Base-by-base conservation (phyloP, 108 stramenopile species). In the Asterionellopsis glacialis region DNA sequence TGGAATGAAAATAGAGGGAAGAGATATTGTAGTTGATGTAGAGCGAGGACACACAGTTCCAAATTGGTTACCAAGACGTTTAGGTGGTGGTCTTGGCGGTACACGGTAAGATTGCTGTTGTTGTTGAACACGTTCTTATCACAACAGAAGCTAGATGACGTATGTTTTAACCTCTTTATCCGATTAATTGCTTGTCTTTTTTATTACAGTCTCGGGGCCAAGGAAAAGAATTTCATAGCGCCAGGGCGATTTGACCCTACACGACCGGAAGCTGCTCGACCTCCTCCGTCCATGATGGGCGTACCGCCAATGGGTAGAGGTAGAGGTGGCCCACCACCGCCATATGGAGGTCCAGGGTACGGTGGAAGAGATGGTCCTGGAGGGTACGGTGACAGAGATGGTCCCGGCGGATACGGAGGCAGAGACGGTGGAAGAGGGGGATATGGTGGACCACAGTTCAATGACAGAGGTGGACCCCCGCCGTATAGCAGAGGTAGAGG, bases 31-130 rank as follows among this genome's bases (percentile, higher is more conserved):
- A 0, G 95, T 88, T 15, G 98, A 97, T 81, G 98, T 98, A 12
- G 96, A 98, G 63, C 84, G 98, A 13, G 98, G 95, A 14, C 94
- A 96, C 64, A 97, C 98, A 2, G 96, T 98, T n/a, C 90, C 83
- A 18, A 87, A 85, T 52, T 98, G 95, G 95, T 28, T 83, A 53
- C 96, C 96, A 6, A 79, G 90, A 33, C 66, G 91, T 1, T 69
- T 95, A 15, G 96, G 95, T 2, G 96, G 96, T 9, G 96, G 96
- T 24, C 67, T 97, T 43, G 96, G 96, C 27, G 87, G 85, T 13
- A 87, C 88, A 43, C 68, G 90, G 63, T 70, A 33, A 33, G 33
- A 33, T 33, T 33, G 33, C 7, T 33, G 33, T 33, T 33, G 33
- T 33, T 33, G 33, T 33, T 33, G 33, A 2, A 33, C 33, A 33